These are phyloP conservation scores for Diaporthe sp. DNA, from an alignment of 2,329 filamentous ascomycete species.

Conservation along the genomic window DNA sequence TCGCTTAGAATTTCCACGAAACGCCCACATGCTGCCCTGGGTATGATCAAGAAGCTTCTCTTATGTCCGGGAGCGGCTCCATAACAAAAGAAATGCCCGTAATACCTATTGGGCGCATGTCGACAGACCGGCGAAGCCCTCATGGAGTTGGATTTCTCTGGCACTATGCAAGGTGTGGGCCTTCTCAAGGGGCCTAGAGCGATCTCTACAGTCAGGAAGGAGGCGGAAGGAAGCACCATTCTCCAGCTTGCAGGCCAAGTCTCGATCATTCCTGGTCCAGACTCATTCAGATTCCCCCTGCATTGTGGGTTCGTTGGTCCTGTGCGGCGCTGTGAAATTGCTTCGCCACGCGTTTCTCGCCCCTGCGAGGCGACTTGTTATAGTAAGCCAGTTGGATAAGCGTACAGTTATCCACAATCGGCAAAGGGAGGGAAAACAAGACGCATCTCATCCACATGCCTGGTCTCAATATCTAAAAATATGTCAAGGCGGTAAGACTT, in stretches of 20 bases:
- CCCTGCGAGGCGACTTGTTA: not conserved
- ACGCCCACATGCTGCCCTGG: not conserved
- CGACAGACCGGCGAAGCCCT: not conserved
- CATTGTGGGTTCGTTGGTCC: not conserved
- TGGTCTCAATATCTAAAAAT: not conserved
- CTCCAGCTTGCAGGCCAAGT: too few species aligned
- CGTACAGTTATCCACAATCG: too few species aligned
- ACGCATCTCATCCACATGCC: too few species aligned
- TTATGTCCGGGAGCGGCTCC: not conserved
- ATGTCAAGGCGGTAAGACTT: not conserved
- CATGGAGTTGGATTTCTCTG: too few species aligned
- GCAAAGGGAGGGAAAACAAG: too few species aligned
- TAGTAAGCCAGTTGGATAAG: too few species aligned
- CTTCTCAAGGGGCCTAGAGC: not conserved
- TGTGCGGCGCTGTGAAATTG: too few species aligned
- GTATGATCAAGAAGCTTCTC: not conserved
- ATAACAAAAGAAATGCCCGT: not conserved
- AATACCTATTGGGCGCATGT: not conserved
- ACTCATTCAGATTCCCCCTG: not conserved
- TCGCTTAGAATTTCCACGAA: not conserved
- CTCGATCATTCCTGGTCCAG: not conserved
- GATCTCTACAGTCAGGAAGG: not conserved
- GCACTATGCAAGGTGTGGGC: not conserved
- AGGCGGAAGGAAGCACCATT: too few species aligned
- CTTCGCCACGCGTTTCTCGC: not conserved